phyloP scores from a whole-genome alignment of 2,329 filamentous ascomycete genomes.

The Chaetomium strumarium region DNA sequence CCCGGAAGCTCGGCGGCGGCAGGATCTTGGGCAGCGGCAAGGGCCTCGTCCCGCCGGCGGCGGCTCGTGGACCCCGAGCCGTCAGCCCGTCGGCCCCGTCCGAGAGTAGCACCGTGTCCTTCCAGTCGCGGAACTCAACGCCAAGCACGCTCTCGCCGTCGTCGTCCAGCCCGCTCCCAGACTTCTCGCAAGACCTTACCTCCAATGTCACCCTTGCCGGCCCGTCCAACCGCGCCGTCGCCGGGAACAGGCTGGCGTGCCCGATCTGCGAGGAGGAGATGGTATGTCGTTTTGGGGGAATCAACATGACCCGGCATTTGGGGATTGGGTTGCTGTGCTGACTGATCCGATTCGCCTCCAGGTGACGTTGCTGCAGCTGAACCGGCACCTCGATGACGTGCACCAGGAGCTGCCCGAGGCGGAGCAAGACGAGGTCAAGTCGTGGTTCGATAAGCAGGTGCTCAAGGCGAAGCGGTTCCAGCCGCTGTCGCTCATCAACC shows the following conservation, averaged over 20 bases:
- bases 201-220: constrained; percentile 68
- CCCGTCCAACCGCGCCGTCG: constrained; percentile 48
- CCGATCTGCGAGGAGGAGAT: constrained; percentile 99
- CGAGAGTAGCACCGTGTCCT: constrained; percentile 9
- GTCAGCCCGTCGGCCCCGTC: constrained; percentile 25
- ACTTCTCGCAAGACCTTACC: constrained; percentile 69
- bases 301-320: background rate
- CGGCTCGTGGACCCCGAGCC: constrained; percentile 32
- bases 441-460: constrained; percentile 94
- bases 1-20: constrained; percentile 84
- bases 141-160: constrained; percentile 47
- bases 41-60: constrained; percentile 59
- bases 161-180: constrained; percentile 59
- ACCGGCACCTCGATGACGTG: constrained; percentile 76
- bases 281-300: constrained; percentile 46
- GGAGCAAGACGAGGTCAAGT: constrained; percentile 90
- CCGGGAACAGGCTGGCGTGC: constrained; percentile 70
- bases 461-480: constrained; percentile 90
- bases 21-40: constrained; percentile 84
- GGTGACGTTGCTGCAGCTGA: constrained; percentile 89
- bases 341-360: constrained; percentile 36
- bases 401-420: constrained; percentile 86
- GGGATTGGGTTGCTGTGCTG: no score
- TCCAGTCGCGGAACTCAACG: constrained; percentile 59
- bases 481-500: constrained; percentile 82